Evolutionary conservation across 2,329 filamentous ascomycete species (phyloP).

Genomic region (Kalmusia sp.): DNA sequence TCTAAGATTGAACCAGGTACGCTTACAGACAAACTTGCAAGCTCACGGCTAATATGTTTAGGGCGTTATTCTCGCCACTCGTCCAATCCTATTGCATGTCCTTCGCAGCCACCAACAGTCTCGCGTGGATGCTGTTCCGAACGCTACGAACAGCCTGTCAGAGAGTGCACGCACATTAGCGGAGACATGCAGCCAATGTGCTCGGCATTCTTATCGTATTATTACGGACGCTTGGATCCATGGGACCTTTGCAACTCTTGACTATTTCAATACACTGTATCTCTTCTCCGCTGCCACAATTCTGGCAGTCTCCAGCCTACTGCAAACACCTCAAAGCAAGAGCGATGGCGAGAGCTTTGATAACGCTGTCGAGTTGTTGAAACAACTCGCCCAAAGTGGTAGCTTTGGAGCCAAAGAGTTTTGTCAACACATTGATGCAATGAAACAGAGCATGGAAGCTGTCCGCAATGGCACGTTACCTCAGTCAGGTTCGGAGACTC

Average conservation of each 20-base stretch:
- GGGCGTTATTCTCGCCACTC: conserved; percentile 39
- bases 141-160: conserved; percentile 15
- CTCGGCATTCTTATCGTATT: conserved; percentile 53
- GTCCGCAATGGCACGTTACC: conserved; percentile 24
- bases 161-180: conserved; percentile 48
- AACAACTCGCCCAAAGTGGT: conserved; percentile 20
- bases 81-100: conserved; percentile 43
- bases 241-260: conserved; percentile 56
- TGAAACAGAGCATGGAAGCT: conserved; percentile 16
- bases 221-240: conserved; percentile 56
- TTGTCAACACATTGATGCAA: conserved; percentile 23
- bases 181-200: conserved; percentile 55
- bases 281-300: conserved; percentile 56
- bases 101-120: conserved; percentile 28
- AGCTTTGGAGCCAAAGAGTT: conserved; percentile 24
- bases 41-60: conserved; percentile 10
- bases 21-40: not conserved
- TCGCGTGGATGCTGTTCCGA: conserved; percentile 6
- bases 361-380: conserved; percentile 21
- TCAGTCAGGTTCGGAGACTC: not conserved
- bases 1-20: conserved; percentile 40
- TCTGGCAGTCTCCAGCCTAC: conserved; percentile 45
- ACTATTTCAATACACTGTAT: conserved; percentile 57
- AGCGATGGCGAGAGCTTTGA: conserved; percentile 20
- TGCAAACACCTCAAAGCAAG: conserved; percentile 29